These are phyloP conservation scores for Linnemannia exigua DNA, from an alignment of 192 early-diverging fungal genomes.

Conservation along the genomic window DNA sequence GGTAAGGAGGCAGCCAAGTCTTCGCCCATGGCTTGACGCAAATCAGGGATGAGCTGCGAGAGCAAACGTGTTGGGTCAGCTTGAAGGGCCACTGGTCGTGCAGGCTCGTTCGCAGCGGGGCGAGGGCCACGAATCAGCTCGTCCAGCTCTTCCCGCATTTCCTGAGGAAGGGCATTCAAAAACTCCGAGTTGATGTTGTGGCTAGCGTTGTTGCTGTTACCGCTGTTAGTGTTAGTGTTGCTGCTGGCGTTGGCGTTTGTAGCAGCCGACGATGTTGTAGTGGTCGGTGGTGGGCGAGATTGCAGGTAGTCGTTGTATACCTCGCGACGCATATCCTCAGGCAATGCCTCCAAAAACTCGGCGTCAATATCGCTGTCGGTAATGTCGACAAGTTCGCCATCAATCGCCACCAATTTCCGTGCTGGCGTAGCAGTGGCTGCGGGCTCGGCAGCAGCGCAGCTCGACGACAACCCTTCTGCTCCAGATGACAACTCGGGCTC, in stretches of 20 bases:
- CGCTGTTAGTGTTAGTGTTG: conserved; percentile 18
- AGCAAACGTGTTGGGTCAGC: conserved; percentile 25
- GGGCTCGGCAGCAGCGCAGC: conserved; percentile 16
- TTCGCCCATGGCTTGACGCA: conserved; percentile 66
- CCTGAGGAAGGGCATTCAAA: conserved; percentile 89
- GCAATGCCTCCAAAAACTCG: conserved; percentile 93
- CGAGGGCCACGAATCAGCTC: conserved; percentile 68
- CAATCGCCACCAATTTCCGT: conserved; percentile 75
- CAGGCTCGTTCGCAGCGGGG: conserved; percentile 8
- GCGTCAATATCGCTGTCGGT: conserved; percentile 95
- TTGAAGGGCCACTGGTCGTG: neutral
- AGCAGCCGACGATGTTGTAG: conserved; percentile 5
- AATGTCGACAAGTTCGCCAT: conserved; percentile 89
- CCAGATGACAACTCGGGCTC: conserved; percentile 34
- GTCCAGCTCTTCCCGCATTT: conserved; percentile 91
- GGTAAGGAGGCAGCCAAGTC: conserved; percentile 57
- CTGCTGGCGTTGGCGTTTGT: neutral
- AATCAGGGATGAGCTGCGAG: conserved; percentile 60
- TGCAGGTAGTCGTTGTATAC: conserved; percentile 86
- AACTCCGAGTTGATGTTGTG: conserved; percentile 82
- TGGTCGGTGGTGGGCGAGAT: conserved; percentile 32
- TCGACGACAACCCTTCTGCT: conserved; percentile 17
- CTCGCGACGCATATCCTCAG: conserved; percentile 94
- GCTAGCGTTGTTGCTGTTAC: conserved; percentile 28
- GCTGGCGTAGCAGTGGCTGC: conserved; percentile 27